Evolutionary conservation across 2,329 filamentous ascomycete species (phyloP).

Genomic region (Botryotinia globosa): DNA sequence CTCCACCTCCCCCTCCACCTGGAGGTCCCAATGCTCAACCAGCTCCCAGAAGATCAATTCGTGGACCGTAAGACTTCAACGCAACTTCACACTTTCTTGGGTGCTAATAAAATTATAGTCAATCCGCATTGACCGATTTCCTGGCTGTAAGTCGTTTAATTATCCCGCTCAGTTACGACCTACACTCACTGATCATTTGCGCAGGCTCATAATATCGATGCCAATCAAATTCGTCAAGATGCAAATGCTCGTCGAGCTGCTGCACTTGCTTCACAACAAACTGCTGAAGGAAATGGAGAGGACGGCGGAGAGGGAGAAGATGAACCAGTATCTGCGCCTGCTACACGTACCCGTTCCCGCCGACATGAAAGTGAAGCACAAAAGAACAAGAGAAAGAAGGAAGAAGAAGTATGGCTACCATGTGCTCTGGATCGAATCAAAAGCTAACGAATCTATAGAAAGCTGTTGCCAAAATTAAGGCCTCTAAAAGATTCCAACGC

Average conservation of each 20-base stretch:
- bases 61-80: conserved; percentile 34
- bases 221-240: conserved; percentile 51
- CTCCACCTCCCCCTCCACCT: conserved; percentile 12
- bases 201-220: conserved; percentile 71
- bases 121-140: conserved; percentile 67
- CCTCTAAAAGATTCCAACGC: conserved; percentile 56
- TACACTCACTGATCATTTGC: conserved; percentile 29
- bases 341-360: conserved; percentile 26
- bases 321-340: conserved; percentile 29
- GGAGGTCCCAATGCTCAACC: conserved; percentile 13
- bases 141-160: conserved; percentile 50
- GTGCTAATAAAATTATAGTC: conserved; percentile 40
- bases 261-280: conserved; percentile 39
- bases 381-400: conserved; percentile 37
- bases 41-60: conserved; percentile 26
- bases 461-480: conserved; percentile 60
- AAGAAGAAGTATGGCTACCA: conserved; percentile 43
- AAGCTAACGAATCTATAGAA: conserved; percentile 39
- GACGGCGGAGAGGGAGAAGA: conserved; percentile 40
- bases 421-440: conserved; percentile 3
- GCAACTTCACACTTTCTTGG: not conserved
- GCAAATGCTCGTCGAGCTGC: conserved; percentile 47
- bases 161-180: not conserved
- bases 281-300: conserved; percentile 43
- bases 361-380: conserved; percentile 35